Percentiles rank a stretch among this genome's conserved stretches.
Evolutionary conservation across 768 basidiomycete species (phyloP).

Genomic region (Xerocomus spinulosus): DNA sequence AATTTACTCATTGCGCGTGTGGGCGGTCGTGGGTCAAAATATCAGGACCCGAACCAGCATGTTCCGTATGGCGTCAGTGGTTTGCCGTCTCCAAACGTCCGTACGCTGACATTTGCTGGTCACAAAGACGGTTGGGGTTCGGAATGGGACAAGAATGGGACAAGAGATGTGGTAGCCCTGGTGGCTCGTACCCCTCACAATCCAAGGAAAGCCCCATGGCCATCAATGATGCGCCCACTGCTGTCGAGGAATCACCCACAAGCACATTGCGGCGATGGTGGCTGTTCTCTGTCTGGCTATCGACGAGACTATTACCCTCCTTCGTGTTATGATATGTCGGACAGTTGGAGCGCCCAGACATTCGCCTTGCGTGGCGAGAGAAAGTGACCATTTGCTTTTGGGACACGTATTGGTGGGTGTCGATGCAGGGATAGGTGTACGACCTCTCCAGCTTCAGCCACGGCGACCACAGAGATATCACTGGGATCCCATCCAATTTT

Average conservation of each 20-base stretch:
- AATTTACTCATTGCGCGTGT: conserved; percentile 55
- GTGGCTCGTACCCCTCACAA: conserved; percentile 32
- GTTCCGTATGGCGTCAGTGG: conserved; percentile 50
- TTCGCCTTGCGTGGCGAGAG: conserved; percentile 91
- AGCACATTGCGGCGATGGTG: conserved; percentile 69
- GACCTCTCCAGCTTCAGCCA: conserved; percentile 79
- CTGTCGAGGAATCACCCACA: conserved; percentile 81
- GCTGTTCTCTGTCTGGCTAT: conserved; percentile 74
- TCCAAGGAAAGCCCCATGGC: conserved; percentile 50
- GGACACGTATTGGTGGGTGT: conserved; percentile 74
- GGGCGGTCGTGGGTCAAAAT: conserved; percentile 43
- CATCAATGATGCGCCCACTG: conserved; percentile 60
- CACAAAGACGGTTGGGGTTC: conserved; percentile 54
- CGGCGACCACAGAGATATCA: conserved; percentile 79
- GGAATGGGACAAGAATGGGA: conserved; percentile 61
- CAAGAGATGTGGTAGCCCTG: conserved; percentile 16
- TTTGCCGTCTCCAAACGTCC: conserved; percentile 43
- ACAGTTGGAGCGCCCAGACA: conserved; percentile 90
- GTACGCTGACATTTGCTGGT: conserved; percentile 37
- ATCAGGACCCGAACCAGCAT: conserved; percentile 45
- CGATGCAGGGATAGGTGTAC: conserved; percentile 80
- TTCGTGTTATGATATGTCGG: conserved; percentile 66
- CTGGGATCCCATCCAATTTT: conserved; percentile 56
- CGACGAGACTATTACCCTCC: conserved; percentile 75
- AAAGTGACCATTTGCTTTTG: conserved; percentile 83